Conservation (phyloP, 1,284 basidiomycete species). For the Puccinia brachypodii region DNA sequence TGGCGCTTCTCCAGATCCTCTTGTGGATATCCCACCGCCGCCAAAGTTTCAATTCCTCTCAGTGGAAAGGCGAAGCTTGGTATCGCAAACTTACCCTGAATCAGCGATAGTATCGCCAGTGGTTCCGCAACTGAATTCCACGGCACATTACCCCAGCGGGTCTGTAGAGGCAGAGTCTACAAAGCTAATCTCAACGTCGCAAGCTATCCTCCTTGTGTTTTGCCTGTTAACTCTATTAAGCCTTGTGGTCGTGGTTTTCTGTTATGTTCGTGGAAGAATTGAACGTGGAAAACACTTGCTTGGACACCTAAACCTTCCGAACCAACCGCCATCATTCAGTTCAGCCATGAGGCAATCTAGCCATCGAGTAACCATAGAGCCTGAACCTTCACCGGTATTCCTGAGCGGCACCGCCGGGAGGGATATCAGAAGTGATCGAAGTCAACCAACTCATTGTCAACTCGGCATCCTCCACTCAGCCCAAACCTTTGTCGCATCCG, state of each 20-base stretch:
- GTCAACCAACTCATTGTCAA: not conserved
- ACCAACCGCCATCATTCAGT: not conserved
- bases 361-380: conserved; percentile 7
- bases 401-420: not conserved
- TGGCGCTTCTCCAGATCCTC: not conserved
- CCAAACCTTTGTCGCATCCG: not conserved
- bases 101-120: not conserved
- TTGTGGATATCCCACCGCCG: not conserved
- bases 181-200: conserved; percentile 3
- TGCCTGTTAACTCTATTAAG: not conserved
- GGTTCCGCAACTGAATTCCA: not conserved
- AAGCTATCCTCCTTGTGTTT: conserved; percentile 9
- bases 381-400: not conserved
- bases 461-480: not conserved
- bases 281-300: not conserved
- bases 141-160: not conserved
- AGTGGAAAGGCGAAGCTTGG: not conserved
- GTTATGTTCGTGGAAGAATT: not conserved
- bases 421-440: not conserved
- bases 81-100: not conserved
- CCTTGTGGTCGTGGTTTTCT: not conserved
- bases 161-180: not conserved
- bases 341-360: not conserved
- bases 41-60: not conserved
- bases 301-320: not conserved